Base-by-base conservation (phyloP, 805 yeast species). In the Ogataea populi-albae region DNA sequence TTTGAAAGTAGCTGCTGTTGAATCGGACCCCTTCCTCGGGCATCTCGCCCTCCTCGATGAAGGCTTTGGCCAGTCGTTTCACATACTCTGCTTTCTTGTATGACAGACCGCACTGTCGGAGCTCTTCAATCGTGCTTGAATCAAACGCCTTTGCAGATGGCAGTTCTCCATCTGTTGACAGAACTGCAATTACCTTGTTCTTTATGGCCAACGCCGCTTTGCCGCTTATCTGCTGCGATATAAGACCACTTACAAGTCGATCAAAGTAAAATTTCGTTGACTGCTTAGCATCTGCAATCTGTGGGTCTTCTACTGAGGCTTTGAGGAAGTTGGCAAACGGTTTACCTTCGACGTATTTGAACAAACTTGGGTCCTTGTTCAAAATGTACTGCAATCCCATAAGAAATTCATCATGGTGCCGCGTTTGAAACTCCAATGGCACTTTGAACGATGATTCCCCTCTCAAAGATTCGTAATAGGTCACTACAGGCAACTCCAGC, bases 161-260 rank as follows among this genome's bases (percentile, higher is more conserved):
- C 32, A 68, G 68, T 12, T 50, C 49, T 9, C 37, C 37, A 19
- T 34, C 46, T 11, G 35, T 32, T 4, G 45, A 34, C 12, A 47
- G 18, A 9, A 19, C 34, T 6, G 33, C 45, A 14, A 50, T 41
- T 5, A 54, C 32, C 28, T 73, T 71, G 8, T 43, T 40, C 38
- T 71, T 68, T 20, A 88, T 84, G 1, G 88, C 70, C 7, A 51
- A 57, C 0, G 96, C 96, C 1, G 96, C 94, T 1, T 75, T 71
- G 1, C 95, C 95, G 45, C 85, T 78, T 8, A 85, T 75, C 54
- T 84, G 93, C 55, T 85, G 93, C 0, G 82, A 71, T 3, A 84
- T 73, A 3, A 85, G 73, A 4, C 76, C 68, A 27, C 66, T 58
- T 2, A 66, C 66, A 6, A 77, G 52, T 14, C 64, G 61, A 16